Conservation (phyloP, 768 basidiomycete species). For the Tylopilus balloui region DNA sequence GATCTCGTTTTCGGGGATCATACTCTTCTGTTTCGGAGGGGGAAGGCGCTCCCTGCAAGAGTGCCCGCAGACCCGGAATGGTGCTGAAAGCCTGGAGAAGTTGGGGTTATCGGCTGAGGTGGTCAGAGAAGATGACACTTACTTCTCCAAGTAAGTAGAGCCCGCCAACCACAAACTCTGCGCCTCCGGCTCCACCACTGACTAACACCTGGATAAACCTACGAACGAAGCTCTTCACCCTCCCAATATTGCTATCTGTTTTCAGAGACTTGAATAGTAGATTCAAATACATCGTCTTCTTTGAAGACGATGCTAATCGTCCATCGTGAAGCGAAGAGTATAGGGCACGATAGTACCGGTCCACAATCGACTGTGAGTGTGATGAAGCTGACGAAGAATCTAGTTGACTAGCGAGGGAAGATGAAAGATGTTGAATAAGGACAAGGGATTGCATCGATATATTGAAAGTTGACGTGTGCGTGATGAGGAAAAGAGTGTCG, state of each 20-base stretch:
- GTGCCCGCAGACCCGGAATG: conserved; percentile 41
- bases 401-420: conserved; percentile 44
- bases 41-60: conserved; percentile 38
- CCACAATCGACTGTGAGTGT: conserved; percentile 45
- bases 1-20: conserved; percentile 88
- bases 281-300: conserved; percentile 97
- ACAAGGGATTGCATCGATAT: conserved; percentile 90
- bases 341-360: conserved; percentile 76
- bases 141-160: conserved; percentile 88
- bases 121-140: conserved; percentile 17
- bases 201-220: conserved; percentile 79
- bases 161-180: conserved; percentile 87
- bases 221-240: conserved; percentile 77
- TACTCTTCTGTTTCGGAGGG: conserved; percentile 43
- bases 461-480: conserved; percentile 95
- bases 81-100: conserved; percentile 45
- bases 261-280: conserved; percentile 89
- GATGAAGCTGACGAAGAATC: conserved; percentile 38
- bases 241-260: conserved; percentile 49
- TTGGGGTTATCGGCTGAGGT: neutral
- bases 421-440: conserved; percentile 79
- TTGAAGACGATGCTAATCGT: conserved; percentile 76
- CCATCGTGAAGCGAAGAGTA: conserved; percentile 87
- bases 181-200: conserved; percentile 64
- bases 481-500: conserved; percentile 90